Base-by-base conservation (phyloP, 176 grass and related monocot species). In the Melocanna baccifera region DNA sequence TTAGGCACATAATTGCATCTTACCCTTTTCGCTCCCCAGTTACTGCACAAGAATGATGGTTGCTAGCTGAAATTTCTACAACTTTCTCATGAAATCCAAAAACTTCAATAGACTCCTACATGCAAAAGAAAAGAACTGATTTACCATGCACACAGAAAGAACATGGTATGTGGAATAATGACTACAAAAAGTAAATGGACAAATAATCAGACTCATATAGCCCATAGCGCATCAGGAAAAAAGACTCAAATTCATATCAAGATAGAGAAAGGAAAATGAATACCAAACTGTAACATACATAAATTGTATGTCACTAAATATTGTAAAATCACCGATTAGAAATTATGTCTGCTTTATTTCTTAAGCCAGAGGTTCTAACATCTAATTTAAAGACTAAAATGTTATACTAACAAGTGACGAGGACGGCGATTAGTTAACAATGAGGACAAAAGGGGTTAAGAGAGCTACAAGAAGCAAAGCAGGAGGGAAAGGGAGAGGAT, bases 21-120 rank as follows among this genome's bases (percentile, higher is more conserved):
- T 62, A 53, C 37, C 40, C 34, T 90, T 71, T 83, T 83, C 50
- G 42, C 89, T 95, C 85, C 95, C 90, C 91, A 77, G 89, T 95
- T 69, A 98, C 47, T 85, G 82, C 91, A 87, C 71, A 85, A 78
- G 95, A 98, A 93, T 98, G 95, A 68, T 95, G 67, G 75, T 90
- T 95, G 67, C 95, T 84, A 85, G 91, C 92, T 64, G 92, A 90
- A 85, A 98, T 71, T 88, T 93, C 32, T 40, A 84, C 87, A 67
- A 95, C 73, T 55, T 87, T 90, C 46, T 87, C 88, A 28, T 85
- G 80, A 80, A 98, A 80, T 85, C 92, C 95, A 64, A 68, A 75
- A 88, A 98, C 80, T 91, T 94, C 91, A 83, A 88, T 20, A 71
- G 95, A 92, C 20, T 88, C 87, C 92, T 98, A 82, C 76, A 88